Base-by-base conservation (phyloP, 805 yeast genomes). In the Barnettozyma wickerhamii region DNA sequence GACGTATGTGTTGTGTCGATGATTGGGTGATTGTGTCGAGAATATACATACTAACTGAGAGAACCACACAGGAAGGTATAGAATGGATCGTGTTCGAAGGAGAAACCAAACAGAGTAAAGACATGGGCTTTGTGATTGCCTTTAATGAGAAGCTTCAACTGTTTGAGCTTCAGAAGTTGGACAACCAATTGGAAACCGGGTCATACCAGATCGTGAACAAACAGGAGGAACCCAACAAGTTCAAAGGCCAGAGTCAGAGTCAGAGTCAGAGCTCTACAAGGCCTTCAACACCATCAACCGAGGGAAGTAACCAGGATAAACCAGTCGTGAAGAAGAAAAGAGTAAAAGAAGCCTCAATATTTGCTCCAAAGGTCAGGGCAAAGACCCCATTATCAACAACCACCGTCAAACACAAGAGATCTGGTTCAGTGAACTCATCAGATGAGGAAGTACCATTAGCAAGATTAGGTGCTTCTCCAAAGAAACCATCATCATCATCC, bases 61-160 rank as follows among this genome's bases (percentile, higher is more conserved):
- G n/a, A n/a, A n/a, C n/a, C n/a, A n/a, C 27, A 13, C 13, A 27
- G 15, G 26, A 44, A 42, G 24, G 40, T 13, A 29, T 31, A 4
- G 39, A 43, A 7, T 43, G 39, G 3, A 35, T 52, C 4, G 17
- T 40, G 2, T 49, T 53, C 32, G 41, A 45, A 20, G 61, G 61
- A 1, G 34, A 21, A 1, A 23, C 41, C 2, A 24, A 40, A 2
- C 33, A 36, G 14, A 37, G 45, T 1, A 40, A 38, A n/a, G 48
- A 48, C 2, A 35, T 51, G 5, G 56, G 55, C n/a, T 56, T 55
- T 34, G 24, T 58, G 3, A 27, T 58, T n/a, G 27, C 50, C 1
- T 58, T 28, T 37, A 52, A 55, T 31, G 47, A 47, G 17, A 24
- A 38, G 10, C n/a, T 38, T 5, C 21, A 35, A 17, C 24, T 30